Conservation (phyloP, 805 yeast species). For the Saccharomycopsis schoenii region DNA sequence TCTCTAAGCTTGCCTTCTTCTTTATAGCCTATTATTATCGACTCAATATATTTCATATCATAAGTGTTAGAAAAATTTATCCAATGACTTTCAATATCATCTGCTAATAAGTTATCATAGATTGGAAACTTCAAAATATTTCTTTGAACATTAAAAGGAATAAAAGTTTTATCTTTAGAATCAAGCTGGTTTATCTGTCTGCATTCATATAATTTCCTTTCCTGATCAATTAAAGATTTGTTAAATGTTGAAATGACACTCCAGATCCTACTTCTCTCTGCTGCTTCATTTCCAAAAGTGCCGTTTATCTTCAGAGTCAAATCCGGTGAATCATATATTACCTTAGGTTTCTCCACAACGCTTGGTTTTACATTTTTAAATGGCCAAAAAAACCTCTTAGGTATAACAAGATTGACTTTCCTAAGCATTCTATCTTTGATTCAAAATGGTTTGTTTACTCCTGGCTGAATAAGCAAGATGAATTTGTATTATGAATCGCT, state of each 20-base stretch:
- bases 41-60: constrained; percentile 1
- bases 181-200: not conserved
- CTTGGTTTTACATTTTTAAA: not conserved
- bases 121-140: not conserved
- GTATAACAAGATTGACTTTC: not conserved
- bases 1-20: not conserved
- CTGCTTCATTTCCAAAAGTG: not conserved
- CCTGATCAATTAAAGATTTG: not conserved
- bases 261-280: not conserved
- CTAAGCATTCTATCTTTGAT: not conserved
- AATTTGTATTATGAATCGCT: too few relatives aligned
- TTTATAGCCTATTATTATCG: not conserved
- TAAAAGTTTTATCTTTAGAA: not conserved
- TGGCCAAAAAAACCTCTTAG: not conserved
- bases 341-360: not conserved
- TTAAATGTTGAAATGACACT: not conserved
- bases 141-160: constrained; percentile 2
- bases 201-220: not conserved
- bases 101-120: not conserved
- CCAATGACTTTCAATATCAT: not conserved
- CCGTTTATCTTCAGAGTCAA: not conserved
- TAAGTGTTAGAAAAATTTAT: not conserved
- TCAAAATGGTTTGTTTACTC: too few relatives aligned
- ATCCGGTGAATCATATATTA: not conserved
- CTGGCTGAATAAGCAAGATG: too few relatives aligned